Evolutionary conservation across 331 rosid genomes (phyloP).

Genomic region (Prunus yedoensis): DNA sequence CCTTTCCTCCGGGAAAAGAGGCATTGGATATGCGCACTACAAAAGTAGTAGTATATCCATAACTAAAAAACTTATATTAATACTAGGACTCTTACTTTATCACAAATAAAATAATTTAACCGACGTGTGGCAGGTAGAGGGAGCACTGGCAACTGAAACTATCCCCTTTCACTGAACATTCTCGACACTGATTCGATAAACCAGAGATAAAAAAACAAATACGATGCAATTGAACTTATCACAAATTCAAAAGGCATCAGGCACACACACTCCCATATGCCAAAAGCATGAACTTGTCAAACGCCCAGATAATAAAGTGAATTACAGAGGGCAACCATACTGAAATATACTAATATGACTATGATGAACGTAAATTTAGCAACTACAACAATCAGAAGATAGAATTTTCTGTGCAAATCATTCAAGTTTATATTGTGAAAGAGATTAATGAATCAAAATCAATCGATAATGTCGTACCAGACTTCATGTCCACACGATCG

Average conservation of each 20-base stretch:
- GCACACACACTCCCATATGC: neutral
- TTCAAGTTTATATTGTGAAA: neutral
- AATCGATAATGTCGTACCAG: conserved; percentile 46
- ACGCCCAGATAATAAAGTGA: neutral
- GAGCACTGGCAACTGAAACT: conserved; percentile 5
- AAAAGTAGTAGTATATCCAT: conserved; percentile 34
- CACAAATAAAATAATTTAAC: neutral
- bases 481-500: conserved; percentile 94
- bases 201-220: neutral
- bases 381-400: neutral
- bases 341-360: too few relatives aligned
- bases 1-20: conserved; percentile 38
- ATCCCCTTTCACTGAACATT: neutral
- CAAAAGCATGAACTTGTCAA: neutral
- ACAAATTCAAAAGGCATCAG: too few relatives aligned
- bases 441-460: neutral
- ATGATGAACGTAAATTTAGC: too few relatives aligned
- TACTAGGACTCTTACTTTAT: conserved; percentile 4
- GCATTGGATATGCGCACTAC: conserved; percentile 38
- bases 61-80: conserved; percentile 23
- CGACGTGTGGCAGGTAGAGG: neutral
- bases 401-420: neutral
- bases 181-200: neutral
- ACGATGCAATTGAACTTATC: neutral
- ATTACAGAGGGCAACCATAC: neutral